Base-by-base conservation (phyloP, 129 eudicot species). In the Flaveria ramosissima region DNA sequence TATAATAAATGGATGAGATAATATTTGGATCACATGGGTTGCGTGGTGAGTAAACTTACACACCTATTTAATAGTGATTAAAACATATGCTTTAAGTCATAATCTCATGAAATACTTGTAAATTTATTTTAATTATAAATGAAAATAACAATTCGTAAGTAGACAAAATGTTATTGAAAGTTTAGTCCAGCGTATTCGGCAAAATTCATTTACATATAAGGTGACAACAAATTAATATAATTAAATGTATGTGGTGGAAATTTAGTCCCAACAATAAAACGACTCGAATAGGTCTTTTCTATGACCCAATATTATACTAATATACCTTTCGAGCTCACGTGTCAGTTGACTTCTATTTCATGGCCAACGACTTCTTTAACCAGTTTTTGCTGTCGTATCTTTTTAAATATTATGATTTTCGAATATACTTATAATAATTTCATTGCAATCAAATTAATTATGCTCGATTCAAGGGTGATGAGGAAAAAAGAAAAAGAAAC, bases 261-360 rank as follows among this genome's bases (percentile, higher is more conserved):
- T 72, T 64, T 15, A 72, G 73, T 72, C 68, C 73, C 73, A 72
- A 62, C 59, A 50, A 63, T 45, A 45, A 45, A 45, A 50, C 68
- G 68, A 63, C 73, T 41, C 68, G 24, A 70, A 24, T 41, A 14
- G 39, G 78, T 79, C 39, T 16, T 62, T 11, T 72, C 26, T 62
- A n/a, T 57, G 39, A 16, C 16, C 69, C 74, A 77, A 77, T 77
- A 52, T 45, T 63, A 32, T 74, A 62, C 12, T 48, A 50, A 53
- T 51, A 56, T 6, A 19, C 59, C 55, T 71, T 47, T 32, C 77
- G 19, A 14, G 26, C 61, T 72, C 78, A 72, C 74, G 83, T 79
- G 83, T 80, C 51, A 65, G 68, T 80, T 80, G 83, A 79, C 78
- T 79, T 72, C 51, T 24, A 26, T 61, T 43, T 50, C 45, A 71